phyloP scores from a whole-genome alignment of 306 rosid genomes.

The Leucaena leucocephala region DNA sequence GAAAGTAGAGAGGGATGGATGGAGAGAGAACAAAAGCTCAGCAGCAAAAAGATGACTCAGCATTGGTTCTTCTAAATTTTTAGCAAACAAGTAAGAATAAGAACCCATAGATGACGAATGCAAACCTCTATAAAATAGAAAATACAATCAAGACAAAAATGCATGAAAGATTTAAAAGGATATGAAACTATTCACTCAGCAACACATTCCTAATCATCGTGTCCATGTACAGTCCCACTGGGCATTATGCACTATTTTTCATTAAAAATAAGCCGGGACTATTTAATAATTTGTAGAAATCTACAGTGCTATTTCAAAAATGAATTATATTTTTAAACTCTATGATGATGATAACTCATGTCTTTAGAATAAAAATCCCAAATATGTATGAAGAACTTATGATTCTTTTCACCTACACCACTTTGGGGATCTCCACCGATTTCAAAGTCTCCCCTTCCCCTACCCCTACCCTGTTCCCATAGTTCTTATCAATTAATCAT shows the following conservation, averaged over 20 bases:
- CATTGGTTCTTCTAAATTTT: neutral
- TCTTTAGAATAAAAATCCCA: slow-evolving; percentile 20
- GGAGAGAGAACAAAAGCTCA: neutral
- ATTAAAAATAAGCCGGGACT: slow-evolving; percentile 4
- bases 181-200: slow-evolving; percentile 5
- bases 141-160: neutral
- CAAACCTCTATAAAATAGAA: neutral
- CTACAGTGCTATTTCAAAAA: slow-evolving; percentile 6
- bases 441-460: neutral
- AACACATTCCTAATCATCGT: neutral
- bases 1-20: neutral
- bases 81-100: neutral
- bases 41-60: neutral
- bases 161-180: neutral
- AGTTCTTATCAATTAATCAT: neutral
- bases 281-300: slow-evolving; percentile 26
- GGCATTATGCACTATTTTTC: slow-evolving; percentile 20
- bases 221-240: neutral
- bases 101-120: neutral
- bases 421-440: slow-evolving; percentile 4
- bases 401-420: neutral
- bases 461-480: neutral
- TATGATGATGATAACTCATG: neutral
- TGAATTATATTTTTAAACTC: neutral
- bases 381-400: neutral